Conservation (phyloP, 495 filamentous ascomycete genomes). For the Annulohypoxylon moriforme region DNA sequence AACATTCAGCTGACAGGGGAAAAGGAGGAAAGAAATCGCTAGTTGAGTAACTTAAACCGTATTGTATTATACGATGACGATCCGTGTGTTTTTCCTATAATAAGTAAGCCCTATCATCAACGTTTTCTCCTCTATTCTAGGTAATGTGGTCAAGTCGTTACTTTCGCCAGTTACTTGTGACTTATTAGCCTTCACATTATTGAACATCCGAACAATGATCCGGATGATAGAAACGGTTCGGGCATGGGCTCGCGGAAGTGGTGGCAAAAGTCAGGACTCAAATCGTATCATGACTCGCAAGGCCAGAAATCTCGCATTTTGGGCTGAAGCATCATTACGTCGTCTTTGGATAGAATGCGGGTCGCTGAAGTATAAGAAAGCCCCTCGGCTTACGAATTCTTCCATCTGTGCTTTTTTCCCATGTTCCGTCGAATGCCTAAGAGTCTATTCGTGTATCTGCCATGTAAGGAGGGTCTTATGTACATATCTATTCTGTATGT, state of each 20-base stretch:
- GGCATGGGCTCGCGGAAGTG: background rate
- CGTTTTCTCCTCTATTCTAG: conserved; percentile 3
- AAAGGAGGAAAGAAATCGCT: background rate
- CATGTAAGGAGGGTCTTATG: conserved; percentile 4
- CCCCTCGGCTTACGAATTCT: conserved; percentile 1
- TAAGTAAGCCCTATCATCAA: background rate
- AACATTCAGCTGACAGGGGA: conserved; percentile 25
- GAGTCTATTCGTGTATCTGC: background rate
- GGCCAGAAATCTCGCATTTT: background rate
- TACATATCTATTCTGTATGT: conserved; percentile 1
- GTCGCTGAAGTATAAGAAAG: conserved; percentile 1
- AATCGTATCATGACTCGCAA: conserved; percentile 5
- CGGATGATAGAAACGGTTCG: background rate
- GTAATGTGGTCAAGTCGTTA: conserved; percentile 1
- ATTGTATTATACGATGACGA: conserved; percentile 21
- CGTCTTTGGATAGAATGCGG: background rate
- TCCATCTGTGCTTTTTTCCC: background rate
- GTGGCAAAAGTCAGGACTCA: conserved; percentile 9
- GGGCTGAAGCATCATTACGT: conserved; percentile 2
- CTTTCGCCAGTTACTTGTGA: background rate
- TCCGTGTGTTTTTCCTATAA: background rate
- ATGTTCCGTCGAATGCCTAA: background rate
- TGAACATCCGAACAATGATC: background rate
- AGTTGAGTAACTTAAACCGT: conserved; percentile 12
- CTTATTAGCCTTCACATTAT: background rate